A percentile compares a stretch with the other conserved stretches of the same genome.
Conservation (phyloP, 2,329 filamentous ascomycete genomes). For the Penicillium italicum region DNA sequence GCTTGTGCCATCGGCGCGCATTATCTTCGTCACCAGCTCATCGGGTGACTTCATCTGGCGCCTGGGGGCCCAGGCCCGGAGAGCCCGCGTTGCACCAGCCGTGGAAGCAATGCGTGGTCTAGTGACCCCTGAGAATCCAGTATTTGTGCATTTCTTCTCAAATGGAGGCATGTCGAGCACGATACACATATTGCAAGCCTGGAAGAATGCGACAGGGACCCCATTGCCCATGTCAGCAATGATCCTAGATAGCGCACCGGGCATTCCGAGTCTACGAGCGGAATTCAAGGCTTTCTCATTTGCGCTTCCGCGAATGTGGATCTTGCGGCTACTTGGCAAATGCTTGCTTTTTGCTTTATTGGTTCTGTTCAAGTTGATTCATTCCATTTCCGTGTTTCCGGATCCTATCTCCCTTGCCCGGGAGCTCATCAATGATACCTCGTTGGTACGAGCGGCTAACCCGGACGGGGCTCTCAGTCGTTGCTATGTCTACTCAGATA, state of each 20-base stretch:
- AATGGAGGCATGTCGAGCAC: constrained; percentile 48
- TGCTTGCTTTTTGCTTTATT: constrained; percentile 26
- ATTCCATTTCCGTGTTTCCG: constrained; percentile 15
- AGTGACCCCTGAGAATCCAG: constrained; percentile 24
- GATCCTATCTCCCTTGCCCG: constrained; percentile 30
- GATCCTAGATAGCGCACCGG: constrained; percentile 48
- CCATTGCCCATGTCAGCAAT: constrained; percentile 41
- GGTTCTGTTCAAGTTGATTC: constrained; percentile 18
- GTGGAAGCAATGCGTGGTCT: constrained; percentile 33
- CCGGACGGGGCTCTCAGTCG: constrained; percentile 16
- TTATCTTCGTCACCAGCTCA: constrained; percentile 42
- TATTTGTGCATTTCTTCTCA: constrained; percentile 49
- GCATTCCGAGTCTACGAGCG: constrained; percentile 28
- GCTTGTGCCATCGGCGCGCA: constrained; percentile 43
- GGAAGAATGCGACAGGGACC: constrained; percentile 31
- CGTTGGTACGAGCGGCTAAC: constrained; percentile 16
- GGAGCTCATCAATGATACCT: constrained; percentile 31
- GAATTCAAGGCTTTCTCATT: constrained; percentile 36
- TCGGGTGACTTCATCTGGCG: constrained; percentile 35
- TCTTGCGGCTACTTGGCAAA: constrained; percentile 30
- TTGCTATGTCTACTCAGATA: constrained; percentile 42
- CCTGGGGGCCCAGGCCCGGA: constrained; percentile 20
- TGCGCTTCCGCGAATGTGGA: constrained; percentile 31
- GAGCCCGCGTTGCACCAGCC: constrained; percentile 32
- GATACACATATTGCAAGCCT: constrained; percentile 39